Percentiles rank a stretch among this genome's conserved stretches.
Conservation (phyloP, 2,329 filamentous ascomycete species). For the Trichocomaceae sp. region DNA sequence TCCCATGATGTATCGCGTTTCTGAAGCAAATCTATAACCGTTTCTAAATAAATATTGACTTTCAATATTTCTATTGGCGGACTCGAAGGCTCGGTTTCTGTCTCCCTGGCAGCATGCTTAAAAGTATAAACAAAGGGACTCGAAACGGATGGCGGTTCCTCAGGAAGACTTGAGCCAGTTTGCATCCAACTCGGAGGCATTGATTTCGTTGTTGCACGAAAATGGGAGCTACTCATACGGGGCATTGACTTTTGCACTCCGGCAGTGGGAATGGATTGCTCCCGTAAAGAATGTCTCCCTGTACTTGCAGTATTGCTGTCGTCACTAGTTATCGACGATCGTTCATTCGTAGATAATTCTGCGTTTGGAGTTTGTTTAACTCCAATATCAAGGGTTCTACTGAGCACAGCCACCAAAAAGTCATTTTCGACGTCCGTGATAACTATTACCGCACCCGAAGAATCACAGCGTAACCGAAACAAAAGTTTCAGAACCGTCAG, state of each 20-base stretch:
- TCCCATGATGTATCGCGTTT: conserved; percentile 73
- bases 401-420: conserved; percentile 64
- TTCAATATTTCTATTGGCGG: conserved; percentile 47
- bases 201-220: conserved; percentile 28
- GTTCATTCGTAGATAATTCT: conserved; percentile 36
- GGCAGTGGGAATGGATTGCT: conserved; percentile 21
- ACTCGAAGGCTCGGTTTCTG: conserved; percentile 15
- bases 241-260: conserved; percentile 26
- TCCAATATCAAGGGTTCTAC: conserved; percentile 53
- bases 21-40: conserved; percentile 65
- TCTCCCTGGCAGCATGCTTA: conserved; percentile 22
- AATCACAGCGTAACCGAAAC: conserved; percentile 77
- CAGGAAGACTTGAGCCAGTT: conserved; percentile 48
- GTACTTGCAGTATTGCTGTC: conserved; percentile 23
- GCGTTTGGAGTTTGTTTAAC: conserved; percentile 35
- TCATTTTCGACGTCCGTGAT: conserved; percentile 64
- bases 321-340: conserved; percentile 29
- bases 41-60: conserved; percentile 67
- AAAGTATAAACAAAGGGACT: conserved; percentile 49
- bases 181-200: conserved; percentile 52
- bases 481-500: conserved; percentile 70
- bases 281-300: conserved; percentile 28
- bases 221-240: conserved; percentile 27
- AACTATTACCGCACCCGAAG: conserved; percentile 68
- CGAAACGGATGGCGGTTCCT: conserved; percentile 43